phyloP scores from a whole-genome alignment of 2,329 filamentous ascomycete genomes.

The Hypoxylon sp. region DNA sequence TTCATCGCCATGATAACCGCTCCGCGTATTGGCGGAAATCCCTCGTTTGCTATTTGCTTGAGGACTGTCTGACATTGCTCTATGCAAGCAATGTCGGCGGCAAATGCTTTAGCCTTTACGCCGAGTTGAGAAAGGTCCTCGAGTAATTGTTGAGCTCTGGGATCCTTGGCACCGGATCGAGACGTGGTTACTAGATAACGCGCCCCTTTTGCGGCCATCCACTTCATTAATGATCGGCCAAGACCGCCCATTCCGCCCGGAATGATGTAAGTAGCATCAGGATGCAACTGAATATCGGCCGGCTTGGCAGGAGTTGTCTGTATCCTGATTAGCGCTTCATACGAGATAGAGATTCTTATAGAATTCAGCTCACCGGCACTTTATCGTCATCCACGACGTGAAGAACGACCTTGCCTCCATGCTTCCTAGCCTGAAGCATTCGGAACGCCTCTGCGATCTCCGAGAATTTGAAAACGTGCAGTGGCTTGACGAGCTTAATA shows the following conservation, averaged over 20 bases:
- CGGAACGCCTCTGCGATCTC: constrained; percentile 49
- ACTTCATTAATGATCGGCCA: constrained; percentile 50
- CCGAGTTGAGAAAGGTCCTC: constrained; percentile 43
- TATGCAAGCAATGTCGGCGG: constrained; percentile 44
- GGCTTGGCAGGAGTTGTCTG: constrained; percentile 46
- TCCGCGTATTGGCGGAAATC: constrained; percentile 48
- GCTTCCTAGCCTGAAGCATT: constrained; percentile 47
- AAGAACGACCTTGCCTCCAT: constrained; percentile 48
- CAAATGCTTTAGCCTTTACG: constrained; percentile 43
- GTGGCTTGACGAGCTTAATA: constrained; percentile 47
- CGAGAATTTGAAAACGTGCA: constrained; percentile 49
- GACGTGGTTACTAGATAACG: constrained; percentile 52
- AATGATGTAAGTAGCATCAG: constrained; percentile 52
- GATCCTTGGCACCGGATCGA: constrained; percentile 46
- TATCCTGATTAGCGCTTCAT: constrained; percentile 5
- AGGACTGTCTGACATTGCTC: constrained; percentile 46
- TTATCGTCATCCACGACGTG: constrained; percentile 46
- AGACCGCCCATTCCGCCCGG: constrained; percentile 54
- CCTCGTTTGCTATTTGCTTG: constrained; percentile 44
- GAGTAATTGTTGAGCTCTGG: constrained; percentile 47
- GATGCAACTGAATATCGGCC: constrained; percentile 44
- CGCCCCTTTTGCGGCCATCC: constrained; percentile 53
- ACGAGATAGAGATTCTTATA: background rate
- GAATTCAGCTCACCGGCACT: constrained; percentile 26
- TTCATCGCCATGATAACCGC: constrained; percentile 49